Evolutionary conservation across 1,284 basidiomycete species (phyloP).

Genomic region (Tilletia indica): DNA sequence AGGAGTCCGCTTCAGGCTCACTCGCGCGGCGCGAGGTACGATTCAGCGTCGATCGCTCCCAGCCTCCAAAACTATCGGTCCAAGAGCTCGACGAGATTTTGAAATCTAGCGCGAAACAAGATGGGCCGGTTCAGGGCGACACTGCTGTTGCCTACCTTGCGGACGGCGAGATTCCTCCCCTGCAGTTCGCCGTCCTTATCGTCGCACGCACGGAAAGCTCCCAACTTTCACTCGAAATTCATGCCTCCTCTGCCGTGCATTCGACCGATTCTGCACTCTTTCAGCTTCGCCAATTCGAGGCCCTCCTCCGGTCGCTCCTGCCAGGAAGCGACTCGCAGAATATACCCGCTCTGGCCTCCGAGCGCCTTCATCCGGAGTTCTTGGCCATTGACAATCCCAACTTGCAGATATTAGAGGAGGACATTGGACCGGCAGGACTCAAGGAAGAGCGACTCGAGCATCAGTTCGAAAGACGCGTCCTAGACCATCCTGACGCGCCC

Average conservation of each 20-base stretch:
- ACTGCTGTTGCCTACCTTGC: background rate
- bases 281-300: constrained; percentile 35
- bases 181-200: background rate
- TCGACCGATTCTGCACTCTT: constrained; percentile 33
- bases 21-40: background rate
- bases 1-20: background rate
- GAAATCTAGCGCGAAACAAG: constrained; percentile 5
- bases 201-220: background rate
- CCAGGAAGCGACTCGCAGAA: constrained; percentile 16
- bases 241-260: constrained; percentile 34
- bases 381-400: constrained; percentile 36
- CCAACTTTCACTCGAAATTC: background rate
- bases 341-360: constrained; percentile 30
- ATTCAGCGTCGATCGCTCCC: background rate
- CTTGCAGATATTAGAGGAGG: background rate
- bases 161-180: background rate
- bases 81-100: constrained; percentile 27
- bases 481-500: constrained; percentile 27
- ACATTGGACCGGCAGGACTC: constrained; percentile 29
- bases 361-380: constrained; percentile 32
- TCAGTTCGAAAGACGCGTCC: constrained; percentile 40
- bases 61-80: background rate
- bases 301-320: constrained; percentile 32
- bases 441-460: constrained; percentile 39
- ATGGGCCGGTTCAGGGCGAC: background rate